Conservation (phyloP, 441 rosid genomes). For the Pelargonium cotyledonis region DNA sequence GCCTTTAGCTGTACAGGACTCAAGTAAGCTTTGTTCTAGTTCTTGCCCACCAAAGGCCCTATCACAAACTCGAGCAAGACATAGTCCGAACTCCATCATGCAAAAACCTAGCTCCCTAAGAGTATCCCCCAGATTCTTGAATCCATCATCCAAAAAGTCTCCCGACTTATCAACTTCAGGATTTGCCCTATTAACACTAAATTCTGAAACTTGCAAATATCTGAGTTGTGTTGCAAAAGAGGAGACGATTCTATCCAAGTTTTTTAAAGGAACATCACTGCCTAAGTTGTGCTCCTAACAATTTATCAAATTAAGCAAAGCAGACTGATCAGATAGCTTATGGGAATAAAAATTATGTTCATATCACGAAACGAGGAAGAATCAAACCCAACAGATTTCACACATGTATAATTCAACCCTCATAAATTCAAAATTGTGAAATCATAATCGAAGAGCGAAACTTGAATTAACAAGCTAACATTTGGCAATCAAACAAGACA, state of each 20-base stretch:
- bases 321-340: background rate
- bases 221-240: slow-evolving; percentile 74
- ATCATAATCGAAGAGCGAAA: background rate
- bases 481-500: background rate
- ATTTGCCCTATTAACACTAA: slow-evolving; percentile 17
- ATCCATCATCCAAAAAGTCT: slow-evolving; percentile 30
- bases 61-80: slow-evolving; percentile 64
- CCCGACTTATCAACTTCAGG: slow-evolving; percentile 2
- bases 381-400: slow-evolving; percentile 1
- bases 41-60: slow-evolving; percentile 58
- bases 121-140: slow-evolving; percentile 37
- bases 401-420: background rate
- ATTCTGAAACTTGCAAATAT: slow-evolving; percentile 29
- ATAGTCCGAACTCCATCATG: slow-evolving; percentile 75
- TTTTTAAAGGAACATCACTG: slow-evolving; percentile 76
- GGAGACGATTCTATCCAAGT: slow-evolving; percentile 68
- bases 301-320: slow-evolving; percentile 8
- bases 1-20: slow-evolving; percentile 71
- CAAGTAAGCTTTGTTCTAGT: slow-evolving; percentile 58
- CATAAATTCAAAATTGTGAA: background rate
- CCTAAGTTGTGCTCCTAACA: slow-evolving; percentile 69
- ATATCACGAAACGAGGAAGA: background rate
- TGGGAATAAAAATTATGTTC: background rate
- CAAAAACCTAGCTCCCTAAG: slow-evolving; percentile 62
- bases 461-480: background rate